phyloP scores from a whole-genome alignment of 2,329 filamentous ascomycete genomes.

The Fusarium sororula region DNA sequence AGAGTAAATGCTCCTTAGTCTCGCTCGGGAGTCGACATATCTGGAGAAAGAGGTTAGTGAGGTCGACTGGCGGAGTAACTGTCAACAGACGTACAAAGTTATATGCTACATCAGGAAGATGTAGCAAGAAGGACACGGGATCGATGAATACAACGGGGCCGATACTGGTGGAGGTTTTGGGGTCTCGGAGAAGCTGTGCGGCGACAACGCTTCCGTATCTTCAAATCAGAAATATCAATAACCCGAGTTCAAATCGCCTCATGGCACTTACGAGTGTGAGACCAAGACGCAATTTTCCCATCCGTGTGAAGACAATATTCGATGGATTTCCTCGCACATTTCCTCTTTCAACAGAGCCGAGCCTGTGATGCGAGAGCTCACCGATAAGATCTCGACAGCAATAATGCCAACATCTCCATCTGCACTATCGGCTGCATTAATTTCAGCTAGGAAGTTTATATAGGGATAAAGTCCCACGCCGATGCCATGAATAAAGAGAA shows the following conservation, averaged over 20 bases:
- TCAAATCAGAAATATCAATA: not conserved
- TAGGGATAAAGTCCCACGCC: slow-evolving; percentile 64
- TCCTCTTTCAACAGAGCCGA: slow-evolving; percentile 57
- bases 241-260: accelerated
- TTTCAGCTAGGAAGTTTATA: slow-evolving; percentile 60
- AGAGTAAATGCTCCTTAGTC: slow-evolving; percentile 68
- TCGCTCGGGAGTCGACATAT: slow-evolving; percentile 52
- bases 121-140: slow-evolving; percentile 67
- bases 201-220: slow-evolving; percentile 64
- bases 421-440: slow-evolving; percentile 52
- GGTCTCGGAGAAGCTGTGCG: slow-evolving; percentile 61
- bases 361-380: slow-evolving; percentile 65
- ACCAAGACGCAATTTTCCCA: slow-evolving; percentile 62
- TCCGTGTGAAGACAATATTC: slow-evolving; percentile 61
- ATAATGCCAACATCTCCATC: slow-evolving; percentile 66
- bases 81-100: slow-evolving; percentile 59
- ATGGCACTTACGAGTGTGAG: slow-evolving; percentile 53
- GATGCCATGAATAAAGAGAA: slow-evolving; percentile 72
- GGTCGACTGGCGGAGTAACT: not conserved
- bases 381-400: slow-evolving; percentile 65
- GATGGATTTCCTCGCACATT: slow-evolving; percentile 61
- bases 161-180: slow-evolving; percentile 48
- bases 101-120: slow-evolving; percentile 70
- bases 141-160: slow-evolving; percentile 65
- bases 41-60: not conserved